Base-by-base conservation (phyloP, 495 filamentous ascomycete species). In the Tuber indicum region DNA sequence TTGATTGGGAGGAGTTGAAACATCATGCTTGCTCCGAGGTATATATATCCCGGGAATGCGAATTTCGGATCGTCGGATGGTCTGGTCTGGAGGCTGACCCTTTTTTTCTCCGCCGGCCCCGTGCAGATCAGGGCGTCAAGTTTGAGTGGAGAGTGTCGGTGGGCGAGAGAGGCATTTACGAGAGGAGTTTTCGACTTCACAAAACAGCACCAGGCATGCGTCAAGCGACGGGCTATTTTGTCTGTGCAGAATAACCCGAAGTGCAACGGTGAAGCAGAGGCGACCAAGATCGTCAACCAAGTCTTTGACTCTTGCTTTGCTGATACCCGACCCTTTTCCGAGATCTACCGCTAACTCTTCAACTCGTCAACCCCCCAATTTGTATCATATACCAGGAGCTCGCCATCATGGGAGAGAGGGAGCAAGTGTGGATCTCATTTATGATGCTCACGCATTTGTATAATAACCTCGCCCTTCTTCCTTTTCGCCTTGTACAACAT, bases 21-120 rank as follows among this genome's bases (percentile, higher is more conserved):
- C 96, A 98, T 86, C 91, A 93, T 58, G 96, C 96, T 73, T 98
- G 96, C 84, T 91, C 93, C n/a, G 96, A 99, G 90, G 93, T 95
- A 87, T 79, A 87, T 79, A 73, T 44, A 77, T 44, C 14, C 14
- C 10, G 36, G 36, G n/a, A 16, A 7, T 42, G 71, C 41, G 26
- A 16, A n/a, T 46, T 32, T 10, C 41, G 41, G 21, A 32, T 43
- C 4, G 36, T 43, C 69, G 36, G 45, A 21, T 21, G 36, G 43
- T 19, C 41, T 45, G 44, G 71, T 72, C 36, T 2, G 4, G 36
- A 6, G 12, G 71, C 41, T 46, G 45, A 72, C 16, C 52, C 52
- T 49, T 49, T 42, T 43, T 49, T 42, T 43, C 71, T 71, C 70
- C 12, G 49, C 12, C 36, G 42, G 74, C 5, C 69, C 39, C 19